A percentile compares a stretch with the other conserved stretches of the same genome.
phyloP scores from a whole-genome alignment of 345 rosid species.

The Salix exigua region DNA sequence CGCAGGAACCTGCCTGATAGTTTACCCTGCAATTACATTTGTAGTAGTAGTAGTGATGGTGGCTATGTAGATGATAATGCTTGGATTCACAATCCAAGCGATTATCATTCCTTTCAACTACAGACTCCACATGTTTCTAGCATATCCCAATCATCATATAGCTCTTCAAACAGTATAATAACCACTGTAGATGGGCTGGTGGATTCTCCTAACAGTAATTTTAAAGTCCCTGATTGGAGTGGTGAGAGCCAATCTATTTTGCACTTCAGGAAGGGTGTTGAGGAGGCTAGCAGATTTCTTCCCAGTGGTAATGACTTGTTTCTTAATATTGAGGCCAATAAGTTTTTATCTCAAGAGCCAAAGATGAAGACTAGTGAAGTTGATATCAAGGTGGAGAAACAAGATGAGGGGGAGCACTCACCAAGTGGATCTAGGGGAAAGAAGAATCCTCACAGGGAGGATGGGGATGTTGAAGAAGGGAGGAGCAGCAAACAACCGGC shows the following conservation, averaged over 20 bases:
- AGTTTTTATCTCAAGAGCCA: conserved; percentile 10
- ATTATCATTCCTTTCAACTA: conserved; percentile 29
- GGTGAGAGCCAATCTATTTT: conserved; percentile 56
- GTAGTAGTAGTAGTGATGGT: conserved; percentile 1
- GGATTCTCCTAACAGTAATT: conserved; percentile 47
- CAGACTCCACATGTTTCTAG: conserved; percentile 24
- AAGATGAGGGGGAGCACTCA: conserved; percentile 21
- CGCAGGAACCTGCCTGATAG: conserved; percentile 31
- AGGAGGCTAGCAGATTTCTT: conserved; percentile 71
- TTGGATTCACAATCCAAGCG: conserved; percentile 27
- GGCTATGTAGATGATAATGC: conserved; percentile 22
- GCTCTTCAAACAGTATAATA: conserved; percentile 41
- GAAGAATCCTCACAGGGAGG: conserved; percentile 49
- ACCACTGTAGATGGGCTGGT: conserved; percentile 42
- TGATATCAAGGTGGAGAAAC: conserved; percentile 36
- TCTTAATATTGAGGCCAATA: conserved; percentile 31
- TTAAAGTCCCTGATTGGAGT: conserved; percentile 35
- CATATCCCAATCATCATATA: conserved; percentile 43
- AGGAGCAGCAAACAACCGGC: conserved; percentile 73
- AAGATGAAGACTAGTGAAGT: conserved; percentile 16
- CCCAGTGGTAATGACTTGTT: conserved; percentile 42
- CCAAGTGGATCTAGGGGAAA: conserved; percentile 35
- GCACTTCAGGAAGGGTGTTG: conserved; percentile 70
- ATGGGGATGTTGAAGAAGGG: conserved; percentile 53
- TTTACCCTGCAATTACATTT: conserved; percentile 22